phyloP scores from a whole-genome alignment of 352 stramenopile genomes.

The Globisporangium orthogonon region DNA sequence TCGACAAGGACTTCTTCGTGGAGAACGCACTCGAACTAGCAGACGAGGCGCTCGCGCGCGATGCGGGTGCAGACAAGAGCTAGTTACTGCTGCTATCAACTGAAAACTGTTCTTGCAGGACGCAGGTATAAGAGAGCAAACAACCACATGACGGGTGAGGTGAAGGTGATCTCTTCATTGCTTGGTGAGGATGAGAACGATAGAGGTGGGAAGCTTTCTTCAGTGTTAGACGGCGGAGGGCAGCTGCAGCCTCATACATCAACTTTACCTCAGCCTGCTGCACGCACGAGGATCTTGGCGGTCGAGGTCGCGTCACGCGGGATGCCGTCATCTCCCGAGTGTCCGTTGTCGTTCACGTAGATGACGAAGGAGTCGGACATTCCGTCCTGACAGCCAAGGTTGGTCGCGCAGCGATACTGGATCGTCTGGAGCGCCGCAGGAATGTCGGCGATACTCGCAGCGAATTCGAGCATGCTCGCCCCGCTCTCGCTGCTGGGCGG shows the following conservation, averaged over 20 bases:
- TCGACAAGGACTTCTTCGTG: conserved; percentile 81
- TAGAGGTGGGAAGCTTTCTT: background rate
- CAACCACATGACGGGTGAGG: background rate
- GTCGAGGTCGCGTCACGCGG: conserved; percentile 19
- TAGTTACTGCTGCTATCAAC: background rate
- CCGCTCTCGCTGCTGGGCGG: background rate
- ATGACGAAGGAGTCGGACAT: conserved; percentile 30
- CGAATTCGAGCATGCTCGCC: conserved; percentile 24
- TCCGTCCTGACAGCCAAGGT: conserved; percentile 20
- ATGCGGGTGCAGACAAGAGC: conserved; percentile 11
- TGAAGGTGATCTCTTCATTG: too few relatives aligned
- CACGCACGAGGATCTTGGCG: conserved; percentile 6
- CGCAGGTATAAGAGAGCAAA: background rate
- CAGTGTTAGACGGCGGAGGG: too few relatives aligned
- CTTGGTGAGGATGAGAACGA: background rate
- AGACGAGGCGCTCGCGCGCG: conserved; percentile 38
- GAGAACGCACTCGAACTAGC: conserved; percentile 78
- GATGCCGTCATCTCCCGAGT: conserved; percentile 25
- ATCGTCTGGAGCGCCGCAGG: conserved; percentile 22
- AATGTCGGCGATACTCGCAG: conserved; percentile 14
- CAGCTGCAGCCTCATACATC: too few relatives aligned
- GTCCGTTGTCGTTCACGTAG: conserved; percentile 55
- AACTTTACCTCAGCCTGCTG: background rate
- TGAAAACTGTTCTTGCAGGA: background rate
- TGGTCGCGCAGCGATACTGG: conserved; percentile 29